A percentile compares a stretch with the other conserved stretches of the same genome.
Evolutionary conservation across 139 green algal genomes (phyloP).

Genomic region (Desmodesmus armatus): DNA sequence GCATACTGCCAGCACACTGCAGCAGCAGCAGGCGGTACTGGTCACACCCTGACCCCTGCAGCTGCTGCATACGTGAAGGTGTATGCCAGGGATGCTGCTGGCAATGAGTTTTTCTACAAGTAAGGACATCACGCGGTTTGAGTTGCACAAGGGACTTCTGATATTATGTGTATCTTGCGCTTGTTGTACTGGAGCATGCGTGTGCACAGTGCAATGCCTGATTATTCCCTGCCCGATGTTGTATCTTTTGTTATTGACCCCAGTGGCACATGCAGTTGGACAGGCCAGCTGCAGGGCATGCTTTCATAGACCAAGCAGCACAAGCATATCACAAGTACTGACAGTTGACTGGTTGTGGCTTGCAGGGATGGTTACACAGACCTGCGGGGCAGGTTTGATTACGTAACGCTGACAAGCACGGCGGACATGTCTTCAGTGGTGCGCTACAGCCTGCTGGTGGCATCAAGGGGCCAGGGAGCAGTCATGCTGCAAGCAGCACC

Average conservation of each 20-base stretch:
- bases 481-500: slow-evolving; percentile 36
- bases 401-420: slow-evolving; percentile 34
- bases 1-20: slow-evolving; percentile 4
- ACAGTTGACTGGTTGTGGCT: too few relatives aligned
- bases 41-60: not conserved
- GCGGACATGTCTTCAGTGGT: slow-evolving; percentile 4
- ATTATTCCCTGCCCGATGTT: too few relatives aligned
- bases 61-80: slow-evolving; percentile 34
- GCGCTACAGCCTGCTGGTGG: slow-evolving; percentile 38
- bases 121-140: too few relatives aligned
- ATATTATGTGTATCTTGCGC: too few relatives aligned
- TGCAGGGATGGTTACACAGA: slow-evolving; percentile 49
- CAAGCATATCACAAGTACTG: too few relatives aligned
- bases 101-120: slow-evolving; percentile 41
- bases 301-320: too few relatives aligned
- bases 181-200: too few relatives aligned
- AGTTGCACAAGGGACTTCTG: too few relatives aligned
- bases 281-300: too few relatives aligned
- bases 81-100: not conserved
- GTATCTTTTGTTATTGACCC: too few relatives aligned
- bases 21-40: not conserved
- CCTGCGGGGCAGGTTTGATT: slow-evolving; percentile 47
- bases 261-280: too few relatives aligned
- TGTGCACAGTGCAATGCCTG: too few relatives aligned
- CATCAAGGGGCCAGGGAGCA: not conserved